Percentiles rank a stretch among this genome's conserved stretches.
Evolutionary conservation across 2,329 filamentous ascomycete genomes (phyloP).

Genomic region (Fusarium compactum): DNA sequence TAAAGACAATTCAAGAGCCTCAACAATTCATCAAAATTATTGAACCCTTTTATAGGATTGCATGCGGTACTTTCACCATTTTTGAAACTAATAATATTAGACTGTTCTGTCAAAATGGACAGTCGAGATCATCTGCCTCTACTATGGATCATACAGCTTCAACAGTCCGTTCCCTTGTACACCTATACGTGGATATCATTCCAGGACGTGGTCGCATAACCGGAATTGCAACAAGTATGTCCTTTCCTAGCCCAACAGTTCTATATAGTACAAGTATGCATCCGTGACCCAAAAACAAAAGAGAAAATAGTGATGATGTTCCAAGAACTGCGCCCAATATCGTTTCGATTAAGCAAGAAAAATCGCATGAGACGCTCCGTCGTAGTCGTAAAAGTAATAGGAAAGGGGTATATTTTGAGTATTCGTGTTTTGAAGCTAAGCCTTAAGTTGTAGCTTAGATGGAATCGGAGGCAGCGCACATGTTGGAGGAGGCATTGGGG

Average conservation of each 20-base stretch:
- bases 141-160: neutral
- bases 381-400: constrained; percentile 31
- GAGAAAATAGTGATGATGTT: constrained; percentile 30
- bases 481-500: constrained; percentile 66
- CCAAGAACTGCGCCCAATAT: constrained; percentile 24
- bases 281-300: constrained; percentile 10
- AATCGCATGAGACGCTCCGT: constrained; percentile 31
- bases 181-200: constrained; percentile 44
- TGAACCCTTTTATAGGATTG: neutral
- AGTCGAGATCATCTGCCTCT: constrained; percentile 3
- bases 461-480: constrained; percentile 68
- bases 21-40: neutral
- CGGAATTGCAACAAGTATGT: constrained; percentile 18
- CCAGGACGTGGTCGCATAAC: constrained; percentile 36
- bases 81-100: constrained; percentile 10
- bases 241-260: constrained; percentile 24
- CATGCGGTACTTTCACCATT: neutral
- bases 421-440: constrained; percentile 27
- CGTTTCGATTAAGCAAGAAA: constrained; percentile 27
- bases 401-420: constrained; percentile 21
- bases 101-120: neutral
- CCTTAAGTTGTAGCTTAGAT: constrained; percentile 37
- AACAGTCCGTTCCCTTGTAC: constrained; percentile 22
- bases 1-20: no score
- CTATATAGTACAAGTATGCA: constrained; percentile 38